Evolutionary conservation across 805 yeast genomes (phyloP).

Genomic region (Lachancea mirantina): DNA sequence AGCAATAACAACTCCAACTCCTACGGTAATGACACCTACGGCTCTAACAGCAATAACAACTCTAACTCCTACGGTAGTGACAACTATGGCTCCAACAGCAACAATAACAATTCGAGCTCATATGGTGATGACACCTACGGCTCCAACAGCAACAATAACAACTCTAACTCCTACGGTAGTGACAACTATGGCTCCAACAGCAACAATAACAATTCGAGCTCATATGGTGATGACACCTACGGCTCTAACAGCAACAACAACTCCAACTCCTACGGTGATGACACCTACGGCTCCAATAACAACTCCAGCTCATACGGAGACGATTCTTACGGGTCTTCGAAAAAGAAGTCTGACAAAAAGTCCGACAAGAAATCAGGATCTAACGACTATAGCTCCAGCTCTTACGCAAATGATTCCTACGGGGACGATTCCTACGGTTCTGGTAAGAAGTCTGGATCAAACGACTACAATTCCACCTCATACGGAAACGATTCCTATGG

Average conservation of each 20-base stretch:
- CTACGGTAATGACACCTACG: slow-evolving; percentile 20
- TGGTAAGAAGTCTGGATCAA: slow-evolving; percentile 4
- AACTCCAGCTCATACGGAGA: slow-evolving; percentile 18
- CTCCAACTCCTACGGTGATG: slow-evolving; percentile 22
- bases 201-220: slow-evolving; percentile 12
- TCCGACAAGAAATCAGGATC: slow-evolving; percentile 14
- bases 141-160: slow-evolving; percentile 15
- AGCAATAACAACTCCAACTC: slow-evolving; percentile 17
- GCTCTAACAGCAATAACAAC: slow-evolving; percentile 10
- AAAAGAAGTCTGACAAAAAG: slow-evolving; percentile 23
- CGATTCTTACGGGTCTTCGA: slow-evolving; percentile 13
- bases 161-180: slow-evolving; percentile 30
- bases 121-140: slow-evolving; percentile 28
- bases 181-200: slow-evolving; percentile 25
- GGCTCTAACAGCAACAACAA: slow-evolving; percentile 26
- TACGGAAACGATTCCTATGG: slow-evolving; percentile 13
- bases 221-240: slow-evolving; percentile 23
- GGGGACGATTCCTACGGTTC: slow-evolving; percentile 17
- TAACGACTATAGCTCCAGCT: slow-evolving; percentile 6
- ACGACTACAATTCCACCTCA: slow-evolving; percentile 12
- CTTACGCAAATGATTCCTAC: slow-evolving; percentile 9
- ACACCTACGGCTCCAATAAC: slow-evolving; percentile 19
- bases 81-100: slow-evolving; percentile 19
- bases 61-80: slow-evolving; percentile 22
- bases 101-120: slow-evolving; percentile 22